Conservation (phyloP, 2,329 filamentous ascomycete species). For the Pseudogymnoascus pannorum region DNA sequence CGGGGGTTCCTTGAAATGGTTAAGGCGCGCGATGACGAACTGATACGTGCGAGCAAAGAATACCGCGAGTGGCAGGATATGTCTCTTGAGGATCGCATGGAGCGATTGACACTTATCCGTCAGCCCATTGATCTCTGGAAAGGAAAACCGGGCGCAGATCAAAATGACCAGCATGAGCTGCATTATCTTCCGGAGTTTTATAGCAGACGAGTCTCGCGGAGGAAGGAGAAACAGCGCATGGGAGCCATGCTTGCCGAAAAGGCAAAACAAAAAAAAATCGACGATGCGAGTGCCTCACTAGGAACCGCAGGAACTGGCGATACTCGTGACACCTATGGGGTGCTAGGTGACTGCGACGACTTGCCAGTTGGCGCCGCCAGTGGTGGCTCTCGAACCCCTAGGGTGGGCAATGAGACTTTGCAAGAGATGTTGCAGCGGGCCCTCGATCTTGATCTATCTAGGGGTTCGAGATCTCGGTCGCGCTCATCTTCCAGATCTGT, state of each 20-base stretch:
- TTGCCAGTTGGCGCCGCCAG: not conserved
- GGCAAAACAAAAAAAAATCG: not conserved
- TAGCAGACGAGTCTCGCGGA: not conserved
- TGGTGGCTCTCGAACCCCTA: not conserved
- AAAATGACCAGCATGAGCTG: not conserved
- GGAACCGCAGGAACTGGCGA: not conserved
- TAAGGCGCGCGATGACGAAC: not conserved
- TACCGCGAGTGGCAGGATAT: constrained; percentile 6
- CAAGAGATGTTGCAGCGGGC: not conserved
- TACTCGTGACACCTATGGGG: not conserved
- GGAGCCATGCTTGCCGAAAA: not conserved
- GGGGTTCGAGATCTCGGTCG: not conserved
- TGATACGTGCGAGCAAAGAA: constrained; percentile 8
- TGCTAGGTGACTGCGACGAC: not conserved
- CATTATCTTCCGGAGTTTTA: constrained; percentile 4
- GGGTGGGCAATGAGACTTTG: not conserved
- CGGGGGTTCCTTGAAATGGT: not conserved
- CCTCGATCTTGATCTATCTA: not conserved
- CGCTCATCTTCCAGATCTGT: not conserved
- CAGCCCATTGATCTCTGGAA: constrained; percentile 4
- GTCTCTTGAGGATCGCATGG: constrained; percentile 5
- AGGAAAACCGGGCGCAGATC: not conserved
- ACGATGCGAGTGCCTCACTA: not conserved
- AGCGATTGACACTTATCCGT: not conserved
- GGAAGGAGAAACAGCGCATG: not conserved